Evolutionary conservation across 2,329 filamentous ascomycete genomes (phyloP), one percentile per base, ranked within the genome.

Genomic region (Cadophora gregata): DNA sequence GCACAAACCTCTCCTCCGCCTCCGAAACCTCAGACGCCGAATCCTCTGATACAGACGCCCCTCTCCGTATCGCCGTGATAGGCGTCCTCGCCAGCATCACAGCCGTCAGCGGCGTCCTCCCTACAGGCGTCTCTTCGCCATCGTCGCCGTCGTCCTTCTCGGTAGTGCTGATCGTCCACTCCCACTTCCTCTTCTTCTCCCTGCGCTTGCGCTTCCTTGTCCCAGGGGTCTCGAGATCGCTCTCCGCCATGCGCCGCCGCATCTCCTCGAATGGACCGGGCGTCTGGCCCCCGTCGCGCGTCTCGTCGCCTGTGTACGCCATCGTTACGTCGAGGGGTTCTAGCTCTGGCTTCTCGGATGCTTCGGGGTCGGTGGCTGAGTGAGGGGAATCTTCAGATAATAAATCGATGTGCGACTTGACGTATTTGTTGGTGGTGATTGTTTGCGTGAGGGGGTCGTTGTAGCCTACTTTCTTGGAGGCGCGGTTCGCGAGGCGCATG

Each of bases 251-350:
- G 36, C 85, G 80, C 14, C 86, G 80, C 50, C 85, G 81, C 85
- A 88, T 87, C 70, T 89, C 86, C 73, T 89, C 87, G 66, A 88
- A 88, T 0, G 88, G 86, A 0, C 86, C 86, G 0, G 88, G 87
- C 0, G 87, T 89, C 72, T 86, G 83, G 1, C 86, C 87, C 1
- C 87, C 87, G 71, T 89, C 86, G 62, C 83, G 81, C 0, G 84
- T 85, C 73, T 87, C 85, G 68, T 85, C 82, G 45, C 80, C 80
- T 0, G 81, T 81, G 72, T 86, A 86, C 12, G 83, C 81, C 76
- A 85, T 79, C 33, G 83, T 79, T 16, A 81, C 71, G 68, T 87
- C 85, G 19, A 87, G 77, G 2, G 80, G 75, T n/a, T 83, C 81
- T 1, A 79, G 75, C 47, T 78, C 81, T 1, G 79, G 75, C 47